A percentile compares a stretch with the other conserved stretches of the same genome.
Evolutionary conservation across 371 early-diverging fungal species (phyloP).

Genomic region (Mortierella sp.): DNA sequence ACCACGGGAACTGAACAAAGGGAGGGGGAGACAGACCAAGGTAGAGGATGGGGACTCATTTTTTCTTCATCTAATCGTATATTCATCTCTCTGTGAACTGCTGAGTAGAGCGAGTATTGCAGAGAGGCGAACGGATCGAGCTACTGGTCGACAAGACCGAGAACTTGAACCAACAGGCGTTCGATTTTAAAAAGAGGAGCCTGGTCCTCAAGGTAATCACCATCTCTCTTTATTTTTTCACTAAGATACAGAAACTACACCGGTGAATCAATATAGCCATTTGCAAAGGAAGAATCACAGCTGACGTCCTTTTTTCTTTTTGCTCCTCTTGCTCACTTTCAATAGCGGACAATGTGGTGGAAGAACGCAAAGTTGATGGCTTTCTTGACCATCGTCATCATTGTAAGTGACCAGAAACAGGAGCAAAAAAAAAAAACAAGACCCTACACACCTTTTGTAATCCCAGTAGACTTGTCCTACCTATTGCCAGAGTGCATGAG

Average conservation of each 20-base stretch:
- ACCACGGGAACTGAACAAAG: no score
- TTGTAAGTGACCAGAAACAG: conserved; percentile 55
- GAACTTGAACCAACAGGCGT: conserved; percentile 80
- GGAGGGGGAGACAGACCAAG: no score
- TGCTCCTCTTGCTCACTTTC: neutral
- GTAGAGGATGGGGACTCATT: no score
- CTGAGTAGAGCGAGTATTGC: conserved; percentile 77
- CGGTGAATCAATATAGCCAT: neutral
- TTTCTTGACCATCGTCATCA: conserved; percentile 61
- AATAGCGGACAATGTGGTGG: conserved; percentile 82
- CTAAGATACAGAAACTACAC: neutral
- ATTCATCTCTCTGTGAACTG: no score
- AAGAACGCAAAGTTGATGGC: conserved; percentile 80
- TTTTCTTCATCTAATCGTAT: no score
- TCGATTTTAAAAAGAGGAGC: conserved; percentile 86
- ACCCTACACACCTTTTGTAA: neutral
- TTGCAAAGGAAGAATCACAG: neutral
- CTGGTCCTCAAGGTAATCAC: conserved; percentile 72
- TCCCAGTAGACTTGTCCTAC: no score
- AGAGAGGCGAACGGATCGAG: conserved; percentile 89
- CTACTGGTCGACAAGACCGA: conserved; percentile 89
- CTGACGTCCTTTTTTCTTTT: no score
- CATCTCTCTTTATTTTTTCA: neutral
- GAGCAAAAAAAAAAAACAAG: conserved; percentile 3
- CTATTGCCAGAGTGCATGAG: no score